These are phyloP conservation scores for Kernera saxatilis DNA, from an alignment of 345 rosid genomes.

Conservation along the genomic window DNA sequence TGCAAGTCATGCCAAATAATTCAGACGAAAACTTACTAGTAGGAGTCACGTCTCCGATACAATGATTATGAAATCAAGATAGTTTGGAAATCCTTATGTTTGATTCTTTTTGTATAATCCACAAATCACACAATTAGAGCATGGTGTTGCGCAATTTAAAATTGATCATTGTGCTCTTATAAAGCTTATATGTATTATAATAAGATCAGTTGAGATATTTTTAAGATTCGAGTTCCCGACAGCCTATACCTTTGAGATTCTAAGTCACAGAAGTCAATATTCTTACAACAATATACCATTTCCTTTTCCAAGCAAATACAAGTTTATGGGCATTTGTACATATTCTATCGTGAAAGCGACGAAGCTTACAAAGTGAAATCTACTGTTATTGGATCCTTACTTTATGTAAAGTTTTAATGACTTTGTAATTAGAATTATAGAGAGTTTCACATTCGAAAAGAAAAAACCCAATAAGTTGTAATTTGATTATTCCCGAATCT, in stretches of 20 bases:
- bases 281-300: neutral
- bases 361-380: too few species aligned
- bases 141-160: neutral
- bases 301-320: neutral
- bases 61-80: neutral
- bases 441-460: too few species aligned
- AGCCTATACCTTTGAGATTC: neutral
- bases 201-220: neutral
- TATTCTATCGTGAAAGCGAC: neutral
- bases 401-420: too few species aligned
- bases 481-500: too few species aligned
- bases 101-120: neutral
- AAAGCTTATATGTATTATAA: neutral
- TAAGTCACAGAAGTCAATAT: neutral
- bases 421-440: too few species aligned
- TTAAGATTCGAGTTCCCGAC: neutral
- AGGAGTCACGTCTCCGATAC: conserved; percentile 23
- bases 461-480: too few species aligned
- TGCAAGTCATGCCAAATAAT: conserved; percentile 13
- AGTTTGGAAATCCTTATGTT: neutral
- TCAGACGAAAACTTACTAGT: conserved; percentile 1
- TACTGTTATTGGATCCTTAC: too few species aligned
- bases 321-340: neutral
- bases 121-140: neutral
- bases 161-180: neutral